phyloP scores from a whole-genome alignment of 768 basidiomycete genomes.

The Rhodotorula paludigena region DNA sequence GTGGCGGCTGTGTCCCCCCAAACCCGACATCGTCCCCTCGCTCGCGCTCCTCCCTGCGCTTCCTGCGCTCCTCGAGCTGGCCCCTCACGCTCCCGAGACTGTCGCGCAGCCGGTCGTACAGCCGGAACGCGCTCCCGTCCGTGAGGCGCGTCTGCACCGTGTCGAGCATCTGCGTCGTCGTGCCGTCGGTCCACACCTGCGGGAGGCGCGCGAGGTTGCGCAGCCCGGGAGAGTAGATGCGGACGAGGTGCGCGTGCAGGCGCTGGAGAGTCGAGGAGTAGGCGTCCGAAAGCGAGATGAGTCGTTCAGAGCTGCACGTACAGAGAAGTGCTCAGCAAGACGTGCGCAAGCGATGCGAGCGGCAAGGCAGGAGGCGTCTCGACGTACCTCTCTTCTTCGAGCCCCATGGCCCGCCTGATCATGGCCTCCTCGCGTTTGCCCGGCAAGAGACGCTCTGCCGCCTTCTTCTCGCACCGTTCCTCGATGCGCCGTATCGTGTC shows the following conservation, averaged over 20 bases:
- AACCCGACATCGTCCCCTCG: not conserved
- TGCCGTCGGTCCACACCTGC: constrained; percentile 32
- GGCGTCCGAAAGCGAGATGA: constrained; percentile 25
- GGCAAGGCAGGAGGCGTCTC: too few relatives aligned
- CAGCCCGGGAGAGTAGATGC: constrained; percentile 35
- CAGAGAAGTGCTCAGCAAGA: not conserved
- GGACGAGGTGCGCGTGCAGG: constrained; percentile 34
- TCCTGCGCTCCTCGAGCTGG: constrained; percentile 16
- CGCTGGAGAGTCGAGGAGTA: constrained; percentile 31
- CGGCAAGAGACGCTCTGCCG: not conserved
- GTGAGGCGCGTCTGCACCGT: constrained; percentile 17
- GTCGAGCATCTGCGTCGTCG: constrained; percentile 19
- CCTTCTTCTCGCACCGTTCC: not conserved
- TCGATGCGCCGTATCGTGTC: constrained; percentile 20
- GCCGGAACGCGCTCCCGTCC: constrained; percentile 32
- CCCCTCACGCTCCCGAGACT: not conserved
- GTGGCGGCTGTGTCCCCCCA: constrained; percentile 9
- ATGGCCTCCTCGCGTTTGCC: constrained; percentile 15
- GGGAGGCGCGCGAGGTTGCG: constrained; percentile 27
- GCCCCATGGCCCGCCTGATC: constrained; percentile 12
- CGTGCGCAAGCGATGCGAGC: not conserved
- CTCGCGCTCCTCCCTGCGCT: not conserved
- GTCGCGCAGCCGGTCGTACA: constrained; percentile 12
- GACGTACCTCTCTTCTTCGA: constrained; percentile 29
- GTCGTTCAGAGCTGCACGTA: constrained; percentile 20